phyloP scores from a whole-genome alignment of 1,284 basidiomycete species.

The Somion occarium region DNA sequence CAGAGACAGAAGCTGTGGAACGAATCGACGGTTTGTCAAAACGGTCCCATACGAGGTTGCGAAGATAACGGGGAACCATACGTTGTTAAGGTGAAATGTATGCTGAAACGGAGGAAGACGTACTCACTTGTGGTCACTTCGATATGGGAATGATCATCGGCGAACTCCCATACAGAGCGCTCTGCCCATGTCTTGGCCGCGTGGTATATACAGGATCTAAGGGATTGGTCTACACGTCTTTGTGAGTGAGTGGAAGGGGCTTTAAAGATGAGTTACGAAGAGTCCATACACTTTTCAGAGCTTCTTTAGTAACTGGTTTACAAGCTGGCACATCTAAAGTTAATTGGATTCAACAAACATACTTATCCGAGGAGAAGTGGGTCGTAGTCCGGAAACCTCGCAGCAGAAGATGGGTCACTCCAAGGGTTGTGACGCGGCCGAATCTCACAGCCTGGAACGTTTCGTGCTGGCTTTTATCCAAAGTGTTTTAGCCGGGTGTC shows the following conservation, averaged over 20 bases:
- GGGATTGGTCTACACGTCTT: not conserved
- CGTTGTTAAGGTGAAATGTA: too few species aligned
- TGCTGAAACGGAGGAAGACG: not conserved
- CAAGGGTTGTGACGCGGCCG: too few species aligned
- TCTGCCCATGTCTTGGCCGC: slow-evolving; percentile 21
- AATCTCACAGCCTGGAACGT: too few species aligned
- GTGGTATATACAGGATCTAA: slow-evolving; percentile 13
- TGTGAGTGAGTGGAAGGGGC: not conserved
- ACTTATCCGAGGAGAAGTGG: too few species aligned
- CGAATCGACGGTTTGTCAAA: not conserved
- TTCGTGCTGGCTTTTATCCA: too few species aligned
- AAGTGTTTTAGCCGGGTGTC: too few species aligned
- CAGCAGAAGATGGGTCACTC: too few species aligned
- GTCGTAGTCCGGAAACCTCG: too few species aligned
- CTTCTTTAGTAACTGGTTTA: not conserved
- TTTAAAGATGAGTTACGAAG: not conserved
- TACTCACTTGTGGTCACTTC: slow-evolving; percentile 21
- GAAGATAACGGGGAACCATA: too few species aligned
- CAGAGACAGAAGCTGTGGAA: too few species aligned
- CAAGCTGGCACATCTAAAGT: not conserved
- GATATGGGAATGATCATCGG: slow-evolving; percentile 18
- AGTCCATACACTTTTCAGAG: not conserved
- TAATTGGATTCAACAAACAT: too few species aligned
- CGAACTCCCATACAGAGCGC: slow-evolving; percentile 23
- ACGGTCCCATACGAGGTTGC: too few species aligned